Evolutionary conservation across 176 grass and related monocot species (phyloP).

Genomic region (Triticum dicoccoides): DNA sequence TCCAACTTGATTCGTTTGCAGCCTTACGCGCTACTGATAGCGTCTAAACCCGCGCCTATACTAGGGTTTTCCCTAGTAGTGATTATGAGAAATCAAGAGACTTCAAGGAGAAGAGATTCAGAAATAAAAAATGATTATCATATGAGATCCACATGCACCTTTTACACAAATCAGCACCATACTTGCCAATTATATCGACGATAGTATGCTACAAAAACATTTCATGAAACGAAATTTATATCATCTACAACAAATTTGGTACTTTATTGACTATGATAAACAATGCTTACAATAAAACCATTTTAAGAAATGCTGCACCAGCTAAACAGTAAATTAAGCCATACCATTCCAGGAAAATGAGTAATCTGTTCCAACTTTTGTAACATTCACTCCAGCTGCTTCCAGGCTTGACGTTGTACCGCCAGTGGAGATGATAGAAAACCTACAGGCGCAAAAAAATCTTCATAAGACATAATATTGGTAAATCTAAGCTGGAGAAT

Average conservation of each 20-base stretch:
- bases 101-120: background rate
- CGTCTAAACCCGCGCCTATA: no score
- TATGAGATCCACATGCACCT: background rate
- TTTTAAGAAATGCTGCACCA: background rate
- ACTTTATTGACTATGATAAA: background rate
- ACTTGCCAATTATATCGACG: background rate
- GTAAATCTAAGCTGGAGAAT: no score
- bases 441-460: conserved; percentile 39
- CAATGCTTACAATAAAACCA: background rate
- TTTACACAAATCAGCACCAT: no score
- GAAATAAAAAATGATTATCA: background rate
- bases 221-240: background rate
- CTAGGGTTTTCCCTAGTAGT: no score
- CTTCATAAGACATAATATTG: no score
- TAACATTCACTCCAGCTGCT: conserved; percentile 75
- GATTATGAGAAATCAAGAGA: background rate
- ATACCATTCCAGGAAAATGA: conserved; percentile 92
- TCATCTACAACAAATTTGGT: background rate
- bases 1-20: no score
- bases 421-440: conserved; percentile 73
- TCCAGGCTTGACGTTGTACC: conserved; percentile 79
- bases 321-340: conserved; percentile 2
- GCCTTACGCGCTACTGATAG: no score
- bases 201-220: background rate
- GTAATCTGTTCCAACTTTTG: conserved; percentile 90